Evolutionary conservation across 352 stramenopile genomes (phyloP), one percentile per base, ranked within the genome.

Genomic region (Vaucheria bursata): DNA sequence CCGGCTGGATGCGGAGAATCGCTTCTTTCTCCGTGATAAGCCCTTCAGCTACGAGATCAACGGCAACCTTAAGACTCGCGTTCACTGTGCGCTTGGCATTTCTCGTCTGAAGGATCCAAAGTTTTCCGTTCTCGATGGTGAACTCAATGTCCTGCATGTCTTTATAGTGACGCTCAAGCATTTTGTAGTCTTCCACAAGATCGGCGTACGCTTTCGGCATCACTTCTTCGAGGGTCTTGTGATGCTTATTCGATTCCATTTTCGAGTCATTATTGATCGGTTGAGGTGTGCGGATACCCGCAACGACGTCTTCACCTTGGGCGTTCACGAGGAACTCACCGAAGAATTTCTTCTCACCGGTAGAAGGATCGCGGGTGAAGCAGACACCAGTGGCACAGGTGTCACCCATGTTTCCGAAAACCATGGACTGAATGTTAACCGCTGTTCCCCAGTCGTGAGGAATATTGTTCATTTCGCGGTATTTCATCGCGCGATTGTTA

Each of bases 261-360:
- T 79, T 18, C 67, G 32, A 5, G 53, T 53, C 74, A 79, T 65
- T 49, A 38, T 74, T 52, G 66, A 93, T 87, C 1, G 86, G 83
- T 66, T 89, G 66, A 5, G 88, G 89, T 39, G 87, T 92, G 36
- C 88, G 79, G 50, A 92, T 91, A 29, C 89, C 89, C 69, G 87
- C 87, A 6, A 92, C 88, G 0, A 93, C 89, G 80, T 93, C 89
- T 80, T 93, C 89, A 45, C 89, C 89, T 71, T 89, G 85, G 25
- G 88, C 87, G 77, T 92, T 91, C 65, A 37, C 52, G 18, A 80
- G 67, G 7, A 84, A 85, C 76, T 93, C 88, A 76, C 77, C 77
- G 18, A 82, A 82, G 65, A 80, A 78, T 32, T 69, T 73, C 38
- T 82, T 82, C 40, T 86, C 79, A 66, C 88, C 87, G 32, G 86